A percentile compares a stretch with the other conserved stretches of the same genome.
These are phyloP conservation scores for Madurella fahalii DNA, from an alignment of 2,329 filamentous ascomycete genomes.

Conservation along the genomic window DNA sequence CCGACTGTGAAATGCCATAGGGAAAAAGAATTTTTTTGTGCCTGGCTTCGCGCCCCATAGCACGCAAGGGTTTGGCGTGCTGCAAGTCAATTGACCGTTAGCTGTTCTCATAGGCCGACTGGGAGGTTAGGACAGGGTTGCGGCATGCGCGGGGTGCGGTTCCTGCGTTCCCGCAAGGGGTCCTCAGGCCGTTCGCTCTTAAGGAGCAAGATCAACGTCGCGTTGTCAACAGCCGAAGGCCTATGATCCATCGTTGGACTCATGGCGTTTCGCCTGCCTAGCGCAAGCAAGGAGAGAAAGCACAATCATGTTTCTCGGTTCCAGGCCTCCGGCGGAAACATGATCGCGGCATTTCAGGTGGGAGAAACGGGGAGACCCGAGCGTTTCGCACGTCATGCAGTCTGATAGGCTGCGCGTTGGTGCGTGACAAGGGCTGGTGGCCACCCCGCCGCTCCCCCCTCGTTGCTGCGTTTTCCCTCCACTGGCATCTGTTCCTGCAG, in stretches of 20 bases:
- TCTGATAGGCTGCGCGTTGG: conserved; percentile 3
- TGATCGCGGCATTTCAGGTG: no score
- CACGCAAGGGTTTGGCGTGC: conserved; percentile 5
- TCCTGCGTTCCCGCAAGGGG: conserved; percentile 12
- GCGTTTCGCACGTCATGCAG: conserved; percentile 1
- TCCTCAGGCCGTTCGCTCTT: not conserved
- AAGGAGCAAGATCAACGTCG: conserved; percentile 6
- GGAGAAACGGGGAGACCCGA: not conserved
- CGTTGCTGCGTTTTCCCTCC: conserved; percentile 6
- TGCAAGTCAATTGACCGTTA: conserved; percentile 5
- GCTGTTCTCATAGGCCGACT: conserved; percentile 2
- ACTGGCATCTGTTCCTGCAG: conserved; percentile 22
- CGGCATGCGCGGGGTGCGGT: conserved; percentile 7
- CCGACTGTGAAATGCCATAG: no score
- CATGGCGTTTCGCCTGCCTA: no score
- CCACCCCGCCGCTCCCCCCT: not conserved
- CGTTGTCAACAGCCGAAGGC: not conserved
- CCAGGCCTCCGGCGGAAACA: not conserved
- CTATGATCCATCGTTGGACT: no score
- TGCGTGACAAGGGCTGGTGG: not conserved
- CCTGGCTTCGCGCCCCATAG: not conserved
- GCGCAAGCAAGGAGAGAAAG: no score
- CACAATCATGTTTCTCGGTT: no score
- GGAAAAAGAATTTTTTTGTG: not conserved
- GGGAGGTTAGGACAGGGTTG: conserved; percentile 1